Conservation (phyloP, 2,329 filamentous ascomycete genomes). For the Orbilia oligospora region DNA sequence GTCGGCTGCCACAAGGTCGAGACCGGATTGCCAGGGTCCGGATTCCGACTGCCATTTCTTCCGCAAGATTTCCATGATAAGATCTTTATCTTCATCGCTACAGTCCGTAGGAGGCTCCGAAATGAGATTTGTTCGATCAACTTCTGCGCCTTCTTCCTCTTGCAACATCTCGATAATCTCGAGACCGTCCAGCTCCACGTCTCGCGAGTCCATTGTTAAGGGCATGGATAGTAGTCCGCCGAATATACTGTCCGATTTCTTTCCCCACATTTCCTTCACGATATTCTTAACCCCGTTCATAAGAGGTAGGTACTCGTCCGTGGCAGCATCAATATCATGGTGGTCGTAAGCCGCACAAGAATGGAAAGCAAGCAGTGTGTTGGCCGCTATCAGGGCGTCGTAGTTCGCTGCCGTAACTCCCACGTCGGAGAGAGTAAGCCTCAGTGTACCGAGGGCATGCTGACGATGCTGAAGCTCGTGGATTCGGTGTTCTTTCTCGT, state of each 20-base stretch:
- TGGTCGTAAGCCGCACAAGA: slow-evolving; percentile 52
- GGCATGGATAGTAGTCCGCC: slow-evolving; percentile 53
- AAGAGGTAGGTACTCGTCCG: slow-evolving; percentile 50
- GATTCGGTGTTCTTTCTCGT: slow-evolving; percentile 48
- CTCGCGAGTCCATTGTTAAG: slow-evolving; percentile 50
- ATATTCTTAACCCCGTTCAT: slow-evolving; percentile 60
- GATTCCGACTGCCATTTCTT: slow-evolving; percentile 25
- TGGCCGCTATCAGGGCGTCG: slow-evolving; percentile 55
- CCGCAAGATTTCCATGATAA: slow-evolving; percentile 45
- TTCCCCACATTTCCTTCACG: slow-evolving; percentile 59
- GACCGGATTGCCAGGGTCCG: slow-evolving; percentile 19
- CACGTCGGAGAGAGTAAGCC: slow-evolving; percentile 55
- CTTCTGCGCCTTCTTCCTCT: slow-evolving; percentile 34
- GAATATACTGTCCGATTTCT: slow-evolving; percentile 49
- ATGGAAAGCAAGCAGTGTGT: slow-evolving; percentile 53
- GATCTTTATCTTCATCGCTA: slow-evolving; percentile 40
- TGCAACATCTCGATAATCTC: slow-evolving; percentile 58
- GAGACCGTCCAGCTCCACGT: slow-evolving; percentile 45
- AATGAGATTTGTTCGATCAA: slow-evolving; percentile 16
- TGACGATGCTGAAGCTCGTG: slow-evolving; percentile 58
- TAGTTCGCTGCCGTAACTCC: slow-evolving; percentile 56
- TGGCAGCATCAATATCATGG: slow-evolving; percentile 33
- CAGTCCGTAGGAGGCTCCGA: slow-evolving; percentile 40
- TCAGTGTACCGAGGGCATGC: slow-evolving; percentile 48
- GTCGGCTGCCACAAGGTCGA: slow-evolving; percentile 37